A percentile compares a stretch with the other conserved stretches of the same genome.
Conservation (phyloP, 306 rosid genomes). For the Vigna angularis region DNA sequence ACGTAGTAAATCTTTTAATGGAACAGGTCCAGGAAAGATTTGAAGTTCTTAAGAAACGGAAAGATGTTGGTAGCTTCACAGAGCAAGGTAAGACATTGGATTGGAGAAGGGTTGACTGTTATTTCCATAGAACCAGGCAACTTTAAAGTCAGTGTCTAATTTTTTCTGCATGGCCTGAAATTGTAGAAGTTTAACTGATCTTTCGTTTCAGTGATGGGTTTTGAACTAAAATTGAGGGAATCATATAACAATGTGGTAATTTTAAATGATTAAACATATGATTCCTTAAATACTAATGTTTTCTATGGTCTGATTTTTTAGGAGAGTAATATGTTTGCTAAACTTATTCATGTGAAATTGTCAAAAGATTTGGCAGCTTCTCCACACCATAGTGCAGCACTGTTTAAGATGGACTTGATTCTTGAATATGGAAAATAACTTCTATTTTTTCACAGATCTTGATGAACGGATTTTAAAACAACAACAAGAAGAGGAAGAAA, state of each 20-base stretch:
- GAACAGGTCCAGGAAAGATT: conserved; percentile 89
- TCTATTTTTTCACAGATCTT: conserved; percentile 62
- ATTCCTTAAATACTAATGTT: background rate
- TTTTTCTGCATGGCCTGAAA: conserved; percentile 13
- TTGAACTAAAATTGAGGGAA: conserved; percentile 4
- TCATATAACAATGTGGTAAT: background rate
- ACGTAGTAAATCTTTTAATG: conserved; percentile 45
- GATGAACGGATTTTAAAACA: conserved; percentile 91
- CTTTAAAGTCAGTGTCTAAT: conserved; percentile 8
- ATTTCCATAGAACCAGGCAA: background rate
- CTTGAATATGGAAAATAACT: conserved; percentile 20
- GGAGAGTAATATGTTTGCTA: background rate
- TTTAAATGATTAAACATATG: background rate
- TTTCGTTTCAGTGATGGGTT: conserved; percentile 10
- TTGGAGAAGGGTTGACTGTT: background rate
- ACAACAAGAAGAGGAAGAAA: conserved; percentile 98
- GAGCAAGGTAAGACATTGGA: conserved; percentile 78
- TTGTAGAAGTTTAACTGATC: conserved; percentile 27
- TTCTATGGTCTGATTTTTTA: background rate
- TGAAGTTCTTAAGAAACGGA: conserved; percentile 87
- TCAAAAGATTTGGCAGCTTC: background rate
- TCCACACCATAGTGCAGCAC: background rate
- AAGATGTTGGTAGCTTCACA: conserved; percentile 76
- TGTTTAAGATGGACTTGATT: conserved; percentile 25
- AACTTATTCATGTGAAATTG: background rate